phyloP scores from a whole-genome alignment of 1,139 yeast species.

The Zhuliangozyma parablackwelliae region DNA sequence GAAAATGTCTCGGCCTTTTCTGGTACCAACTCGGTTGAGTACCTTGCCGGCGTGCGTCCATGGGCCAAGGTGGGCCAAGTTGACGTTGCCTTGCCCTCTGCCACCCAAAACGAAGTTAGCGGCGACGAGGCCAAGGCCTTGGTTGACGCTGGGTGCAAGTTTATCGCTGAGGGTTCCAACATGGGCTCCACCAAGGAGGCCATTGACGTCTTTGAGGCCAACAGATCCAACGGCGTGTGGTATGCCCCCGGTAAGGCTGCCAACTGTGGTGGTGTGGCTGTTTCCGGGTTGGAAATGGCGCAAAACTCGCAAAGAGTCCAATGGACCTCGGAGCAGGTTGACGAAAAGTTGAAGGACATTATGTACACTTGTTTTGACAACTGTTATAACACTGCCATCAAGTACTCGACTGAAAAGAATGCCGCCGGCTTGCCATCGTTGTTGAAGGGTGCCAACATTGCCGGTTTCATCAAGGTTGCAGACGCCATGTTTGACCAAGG shows the following conservation, averaged over 20 bases:
- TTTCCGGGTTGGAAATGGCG: constrained; percentile 98
- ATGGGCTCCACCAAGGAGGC: constrained; percentile 99
- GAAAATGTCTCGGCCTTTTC: constrained; percentile 59
- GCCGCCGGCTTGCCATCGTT: constrained; percentile 71
- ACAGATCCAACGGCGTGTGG: constrained; percentile 78
- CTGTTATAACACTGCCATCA: constrained; percentile 83
- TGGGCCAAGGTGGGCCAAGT: constrained; percentile 91
- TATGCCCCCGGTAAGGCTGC: constrained; percentile 99
- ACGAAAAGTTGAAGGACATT: constrained; percentile 77
- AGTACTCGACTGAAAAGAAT: constrained; percentile 69
- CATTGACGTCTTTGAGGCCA: constrained; percentile 86
- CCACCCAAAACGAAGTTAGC: constrained; percentile 96
- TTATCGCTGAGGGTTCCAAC: constrained; percentile 97
- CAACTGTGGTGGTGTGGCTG: constrained; percentile 99
- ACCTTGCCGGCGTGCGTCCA: constrained; percentile 92
- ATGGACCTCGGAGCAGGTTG: constrained; percentile 90
- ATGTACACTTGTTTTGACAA: constrained; percentile 91
- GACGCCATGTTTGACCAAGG: constrained; percentile 98
- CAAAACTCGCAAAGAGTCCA: constrained; percentile 93
- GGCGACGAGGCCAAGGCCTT: constrained; percentile 96
- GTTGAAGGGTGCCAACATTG: constrained; percentile 98
- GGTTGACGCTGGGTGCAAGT: constrained; percentile 87
- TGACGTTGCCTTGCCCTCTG: constrained; percentile 96
- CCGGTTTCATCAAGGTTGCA: constrained; percentile 97
- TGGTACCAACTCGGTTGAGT: constrained; percentile 53